phyloP scores from a whole-genome alignment of 2,329 filamentous ascomycete genomes.

The Stachybotrys elegans region DNA sequence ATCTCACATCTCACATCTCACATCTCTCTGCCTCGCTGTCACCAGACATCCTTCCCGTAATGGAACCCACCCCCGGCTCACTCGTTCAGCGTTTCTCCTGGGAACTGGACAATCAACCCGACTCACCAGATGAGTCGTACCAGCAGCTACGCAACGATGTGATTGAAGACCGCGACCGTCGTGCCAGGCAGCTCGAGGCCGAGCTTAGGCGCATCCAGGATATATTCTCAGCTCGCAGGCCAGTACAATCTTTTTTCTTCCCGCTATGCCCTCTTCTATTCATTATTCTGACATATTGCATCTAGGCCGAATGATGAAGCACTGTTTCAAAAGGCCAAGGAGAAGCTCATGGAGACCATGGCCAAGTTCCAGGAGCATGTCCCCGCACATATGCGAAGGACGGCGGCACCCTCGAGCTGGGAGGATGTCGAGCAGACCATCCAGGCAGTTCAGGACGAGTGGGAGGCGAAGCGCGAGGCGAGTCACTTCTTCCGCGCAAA shows the following conservation, averaged over 20 bases:
- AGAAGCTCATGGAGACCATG: conserved; percentile 7
- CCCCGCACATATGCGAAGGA: background rate
- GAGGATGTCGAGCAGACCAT: conserved; percentile 4
- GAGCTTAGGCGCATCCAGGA: conserved; percentile 5
- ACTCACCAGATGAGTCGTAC: conserved; percentile 1
- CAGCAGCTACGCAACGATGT: conserved; percentile 5
- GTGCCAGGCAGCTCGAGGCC: background rate
- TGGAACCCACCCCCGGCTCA: conserved; percentile 6
- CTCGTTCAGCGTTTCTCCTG: conserved; percentile 10
- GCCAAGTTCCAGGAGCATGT: conserved; percentile 6
- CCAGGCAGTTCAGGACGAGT: conserved; percentile 4
- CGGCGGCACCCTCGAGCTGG: conserved; percentile 4
- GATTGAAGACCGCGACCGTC: background rate
- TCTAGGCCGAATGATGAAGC: conserved; percentile 2
- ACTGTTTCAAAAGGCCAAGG: conserved; percentile 4
- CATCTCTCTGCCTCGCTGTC: no score
- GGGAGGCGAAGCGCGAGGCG: conserved; percentile 7
- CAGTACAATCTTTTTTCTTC: no score
- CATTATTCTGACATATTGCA: no score
- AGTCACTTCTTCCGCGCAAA: conserved; percentile 5
- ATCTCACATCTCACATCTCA: no score
- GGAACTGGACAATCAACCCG: conserved; percentile 5
- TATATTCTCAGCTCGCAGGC: conserved; percentile 4
- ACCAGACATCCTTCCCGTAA: no score
- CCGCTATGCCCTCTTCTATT: no score